phyloP scores from a whole-genome alignment of 352 stramenopile genomes.

The Nothophytophthora sp. region DNA sequence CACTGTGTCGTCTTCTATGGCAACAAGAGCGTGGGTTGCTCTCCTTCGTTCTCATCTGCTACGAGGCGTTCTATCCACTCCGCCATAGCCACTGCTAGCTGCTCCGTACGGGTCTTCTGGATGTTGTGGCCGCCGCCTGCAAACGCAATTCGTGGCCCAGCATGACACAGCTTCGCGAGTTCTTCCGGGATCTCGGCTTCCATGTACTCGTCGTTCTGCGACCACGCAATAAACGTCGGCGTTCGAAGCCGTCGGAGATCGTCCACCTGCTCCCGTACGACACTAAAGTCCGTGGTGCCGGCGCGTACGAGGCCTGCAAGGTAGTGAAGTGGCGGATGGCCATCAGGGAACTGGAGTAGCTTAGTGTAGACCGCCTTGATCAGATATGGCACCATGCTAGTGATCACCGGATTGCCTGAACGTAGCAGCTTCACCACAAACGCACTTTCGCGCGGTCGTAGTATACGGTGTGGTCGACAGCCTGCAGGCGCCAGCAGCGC shows the following conservation, averaged over 20 bases:
- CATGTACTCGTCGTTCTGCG: slow-evolving; percentile 44
- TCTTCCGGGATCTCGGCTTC: slow-evolving; percentile 42
- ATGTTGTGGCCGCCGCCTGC: slow-evolving; percentile 57
- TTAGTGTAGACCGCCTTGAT: slow-evolving; percentile 40
- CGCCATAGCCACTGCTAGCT: slow-evolving; percentile 19
- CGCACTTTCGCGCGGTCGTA: slow-evolving; percentile 31
- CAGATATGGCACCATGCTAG: slow-evolving; percentile 3
- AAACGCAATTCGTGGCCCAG: slow-evolving; percentile 44
- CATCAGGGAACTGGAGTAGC: slow-evolving; percentile 30
- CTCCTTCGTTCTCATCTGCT: slow-evolving; percentile 1
- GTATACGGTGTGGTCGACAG: slow-evolving; percentile 38
- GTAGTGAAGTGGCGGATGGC: slow-evolving; percentile 23
- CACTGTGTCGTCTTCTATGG: slow-evolving; percentile 16
- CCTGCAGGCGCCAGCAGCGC: slow-evolving; percentile 37
- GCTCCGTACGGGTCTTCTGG: slow-evolving; percentile 53
- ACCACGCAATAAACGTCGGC: slow-evolving; percentile 48
- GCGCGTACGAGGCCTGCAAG: slow-evolving; percentile 37
- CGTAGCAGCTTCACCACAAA: slow-evolving; percentile 27
- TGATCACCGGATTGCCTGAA: slow-evolving; percentile 15
- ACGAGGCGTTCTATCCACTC: slow-evolving; percentile 28
- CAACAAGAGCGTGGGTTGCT: slow-evolving; percentile 6
- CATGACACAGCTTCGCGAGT: slow-evolving; percentile 28
- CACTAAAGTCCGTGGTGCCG: slow-evolving; percentile 40
- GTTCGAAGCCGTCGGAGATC: slow-evolving; percentile 15
- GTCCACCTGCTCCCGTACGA: slow-evolving; percentile 36